Evolutionary conservation across 192 early-diverging fungal species (phyloP).

Genomic region (Coemansia sp.): DNA sequence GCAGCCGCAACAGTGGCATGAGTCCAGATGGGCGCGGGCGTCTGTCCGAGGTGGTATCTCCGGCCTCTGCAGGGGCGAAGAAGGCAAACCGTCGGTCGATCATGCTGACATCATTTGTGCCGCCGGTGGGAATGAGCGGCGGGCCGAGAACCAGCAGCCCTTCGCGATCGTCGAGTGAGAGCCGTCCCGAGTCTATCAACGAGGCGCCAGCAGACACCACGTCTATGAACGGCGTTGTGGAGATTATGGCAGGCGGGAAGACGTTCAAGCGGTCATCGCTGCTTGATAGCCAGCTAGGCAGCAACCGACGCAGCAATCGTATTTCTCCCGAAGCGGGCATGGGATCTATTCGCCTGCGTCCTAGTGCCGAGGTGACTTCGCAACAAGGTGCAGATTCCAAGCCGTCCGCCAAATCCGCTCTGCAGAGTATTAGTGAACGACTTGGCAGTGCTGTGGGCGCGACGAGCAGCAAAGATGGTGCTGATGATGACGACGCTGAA

Average conservation of each 20-base stretch:
- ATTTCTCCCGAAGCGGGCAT: constrained; percentile 17
- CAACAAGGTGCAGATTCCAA: neutral
- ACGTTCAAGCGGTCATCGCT: constrained; percentile 32
- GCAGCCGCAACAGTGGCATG: neutral
- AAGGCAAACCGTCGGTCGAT: constrained; percentile 44
- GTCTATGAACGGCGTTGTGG: constrained; percentile 21
- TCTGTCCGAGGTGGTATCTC: constrained; percentile 18
- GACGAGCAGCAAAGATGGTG: constrained; percentile 1
- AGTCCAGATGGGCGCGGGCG: constrained; percentile 34
- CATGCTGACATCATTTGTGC: constrained; percentile 51
- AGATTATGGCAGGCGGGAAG: constrained; percentile 31
- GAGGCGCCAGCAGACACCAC: constrained; percentile 1
- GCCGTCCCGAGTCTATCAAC: constrained; percentile 18
- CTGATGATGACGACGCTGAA: constrained; percentile 8
- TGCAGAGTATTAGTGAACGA: constrained; percentile 42
- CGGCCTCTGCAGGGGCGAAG: constrained; percentile 14
- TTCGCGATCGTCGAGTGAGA: constrained; percentile 35
- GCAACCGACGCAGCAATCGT: constrained; percentile 13
- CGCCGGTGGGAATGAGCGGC: constrained; percentile 36
- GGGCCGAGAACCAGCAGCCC: constrained; percentile 31
- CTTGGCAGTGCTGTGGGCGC: constrained; percentile 11
- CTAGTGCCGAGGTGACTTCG: constrained; percentile 29
- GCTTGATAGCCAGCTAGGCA: constrained; percentile 19
- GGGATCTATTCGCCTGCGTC: constrained; percentile 40
- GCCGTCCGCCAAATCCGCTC: constrained; percentile 19